Percentiles rank a stretch among this genome's conserved stretches.
Conservation (phyloP, 1,284 basidiomycete species). For the Cryptococcus sp. region DNA sequence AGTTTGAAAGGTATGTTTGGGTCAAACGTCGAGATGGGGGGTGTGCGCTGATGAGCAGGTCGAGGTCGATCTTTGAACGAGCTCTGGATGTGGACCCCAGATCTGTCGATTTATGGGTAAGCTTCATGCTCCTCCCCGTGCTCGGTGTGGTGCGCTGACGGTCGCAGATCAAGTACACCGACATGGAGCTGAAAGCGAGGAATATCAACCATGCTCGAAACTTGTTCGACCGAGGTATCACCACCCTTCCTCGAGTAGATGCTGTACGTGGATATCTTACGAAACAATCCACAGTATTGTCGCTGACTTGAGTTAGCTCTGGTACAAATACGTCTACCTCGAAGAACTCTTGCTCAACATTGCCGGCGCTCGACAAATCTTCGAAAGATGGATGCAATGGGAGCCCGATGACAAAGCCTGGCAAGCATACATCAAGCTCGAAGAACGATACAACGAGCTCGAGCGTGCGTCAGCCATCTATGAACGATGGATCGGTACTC, state of each 20-base stretch:
- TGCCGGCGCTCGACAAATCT: slow-evolving; percentile 90
- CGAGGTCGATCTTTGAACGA: slow-evolving; percentile 92
- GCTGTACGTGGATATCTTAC: slow-evolving; percentile 33
- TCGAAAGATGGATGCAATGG: slow-evolving; percentile 99
- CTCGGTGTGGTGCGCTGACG: too few relatives aligned
- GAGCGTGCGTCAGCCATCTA: slow-evolving; percentile 86
- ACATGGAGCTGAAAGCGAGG: slow-evolving; percentile 94
- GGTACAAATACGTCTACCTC: slow-evolving; percentile 99
- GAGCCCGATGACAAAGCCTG: slow-evolving; percentile 99
- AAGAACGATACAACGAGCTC: slow-evolving; percentile 84
- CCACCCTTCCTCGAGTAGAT: slow-evolving; percentile 89
- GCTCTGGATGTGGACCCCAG: slow-evolving; percentile 92
- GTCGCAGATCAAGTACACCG: slow-evolving; percentile 76
- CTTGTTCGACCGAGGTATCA: slow-evolving; percentile 92
- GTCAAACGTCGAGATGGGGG: slow-evolving; percentile 16
- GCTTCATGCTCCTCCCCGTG: not conserved
- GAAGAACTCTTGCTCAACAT: slow-evolving; percentile 97
- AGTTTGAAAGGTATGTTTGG: slow-evolving; percentile 62
- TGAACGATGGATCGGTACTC: slow-evolving; percentile 87
- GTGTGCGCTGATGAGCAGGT: slow-evolving; percentile 6
- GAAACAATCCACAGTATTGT: too few relatives aligned
- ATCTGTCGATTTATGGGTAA: slow-evolving; percentile 75
- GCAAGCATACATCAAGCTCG: slow-evolving; percentile 97
- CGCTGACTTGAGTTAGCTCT: slow-evolving; percentile 53
- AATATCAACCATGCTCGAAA: slow-evolving; percentile 97